Base-by-base conservation (phyloP, 1,139 yeast species). In the Taphrina pruni region DNA sequence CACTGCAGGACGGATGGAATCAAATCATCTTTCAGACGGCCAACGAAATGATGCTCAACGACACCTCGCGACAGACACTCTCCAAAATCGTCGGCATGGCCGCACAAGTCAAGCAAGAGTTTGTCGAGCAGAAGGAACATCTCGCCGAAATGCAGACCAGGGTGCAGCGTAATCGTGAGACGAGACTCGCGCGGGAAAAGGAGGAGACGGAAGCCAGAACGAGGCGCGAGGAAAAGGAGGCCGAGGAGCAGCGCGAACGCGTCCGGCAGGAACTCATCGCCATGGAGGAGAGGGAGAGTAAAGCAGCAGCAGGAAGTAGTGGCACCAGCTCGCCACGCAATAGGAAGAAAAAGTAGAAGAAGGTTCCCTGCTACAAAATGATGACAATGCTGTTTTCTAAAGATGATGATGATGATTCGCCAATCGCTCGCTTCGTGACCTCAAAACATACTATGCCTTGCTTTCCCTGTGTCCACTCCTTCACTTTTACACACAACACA, bases 1-100 rank as follows among this genome's bases (percentile, higher is more conserved):
- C 79, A 20, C 81, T 85, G 74, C 90, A 90, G 76, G 85, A 86
- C 66, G 95, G 91, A 38, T 93, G 97, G 97, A 85, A 88, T 7
- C 88, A 86, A 73, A 80, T 84, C 66, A 86, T 91, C 75, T 89
- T 92, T 77, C 88, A 89, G 12, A 85, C 89, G 21, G 90, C 94
- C 46, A 94, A 89, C 75, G 98, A 94, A 76, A 88, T 94, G 70
- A 55, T 54, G 32, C 46, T 61, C 55, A 68, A 68, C 26, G 70
- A 68, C 38, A 45, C 55, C 26, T 68, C 67, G 9, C 50, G 70
- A 20, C 50, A 54, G 67, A 46, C 56, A 14, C 20, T 68, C 14
- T 54, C 56, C 38, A 65, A 68, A 35, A 60, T 68, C 32, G 45
- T 65, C 51, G 65, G 61, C 32, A 62, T 68, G 61, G 70, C 70